A percentile compares a stretch with the other conserved stretches of the same genome.
phyloP scores from a whole-genome alignment of 2,329 filamentous ascomycete species.

The Gnomoniopsis sp. region DNA sequence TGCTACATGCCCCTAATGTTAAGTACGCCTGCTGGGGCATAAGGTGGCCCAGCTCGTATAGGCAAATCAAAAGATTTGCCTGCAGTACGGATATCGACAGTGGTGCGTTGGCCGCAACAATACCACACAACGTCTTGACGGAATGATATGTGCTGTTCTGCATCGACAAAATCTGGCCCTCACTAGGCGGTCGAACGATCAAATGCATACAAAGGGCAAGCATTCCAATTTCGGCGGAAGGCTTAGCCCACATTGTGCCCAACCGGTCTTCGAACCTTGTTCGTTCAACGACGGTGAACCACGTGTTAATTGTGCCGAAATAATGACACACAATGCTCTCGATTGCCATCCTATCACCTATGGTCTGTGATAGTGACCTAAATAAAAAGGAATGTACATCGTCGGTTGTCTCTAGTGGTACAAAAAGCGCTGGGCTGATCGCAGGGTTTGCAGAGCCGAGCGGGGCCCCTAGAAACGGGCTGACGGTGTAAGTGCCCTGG shows the following conservation, averaged over 20 bases:
- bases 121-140: slow-evolving; percentile 24
- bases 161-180: slow-evolving; percentile 21
- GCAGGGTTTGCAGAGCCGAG: slow-evolving; percentile 17
- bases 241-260: slow-evolving; percentile 24
- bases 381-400: slow-evolving; percentile 25
- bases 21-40: slow-evolving; percentile 29
- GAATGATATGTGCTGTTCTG: slow-evolving; percentile 24
- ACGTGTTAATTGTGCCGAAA: slow-evolving; percentile 26
- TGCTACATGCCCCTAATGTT: slow-evolving; percentile 25
- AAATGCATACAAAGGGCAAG: slow-evolving; percentile 28
- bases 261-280: slow-evolving; percentile 22
- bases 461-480: slow-evolving; percentile 19
- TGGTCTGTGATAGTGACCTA: slow-evolving; percentile 24
- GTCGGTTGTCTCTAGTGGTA: slow-evolving; percentile 24
- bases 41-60: slow-evolving; percentile 27
- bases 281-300: slow-evolving; percentile 28
- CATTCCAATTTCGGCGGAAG: slow-evolving; percentile 25
- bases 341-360: slow-evolving; percentile 21
- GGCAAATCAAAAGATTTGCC: slow-evolving; percentile 26
- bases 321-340: slow-evolving; percentile 24
- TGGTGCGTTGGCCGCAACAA: slow-evolving; percentile 24
- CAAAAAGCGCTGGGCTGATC: slow-evolving; percentile 22
- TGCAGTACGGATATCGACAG: slow-evolving; percentile 25
- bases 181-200: slow-evolving; percentile 21
- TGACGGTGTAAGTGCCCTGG: slow-evolving; percentile 15